Base-by-base conservation (phyloP, 352 stramenopile genomes). In the Globisporangium emineosum region DNA sequence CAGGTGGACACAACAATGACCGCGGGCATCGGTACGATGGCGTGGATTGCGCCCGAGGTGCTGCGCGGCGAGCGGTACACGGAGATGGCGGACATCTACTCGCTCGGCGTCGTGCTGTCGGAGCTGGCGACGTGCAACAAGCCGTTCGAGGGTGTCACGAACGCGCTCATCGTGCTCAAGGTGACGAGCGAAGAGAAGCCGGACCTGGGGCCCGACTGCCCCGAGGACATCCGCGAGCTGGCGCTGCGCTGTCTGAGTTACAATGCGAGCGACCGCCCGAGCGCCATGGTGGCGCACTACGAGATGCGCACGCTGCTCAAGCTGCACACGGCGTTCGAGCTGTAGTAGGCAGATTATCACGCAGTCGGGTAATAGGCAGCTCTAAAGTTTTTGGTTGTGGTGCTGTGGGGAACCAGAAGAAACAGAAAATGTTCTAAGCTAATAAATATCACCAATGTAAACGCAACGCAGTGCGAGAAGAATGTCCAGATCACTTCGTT, bases 41-140 rank as follows among this genome's bases (percentile, higher is more conserved):
- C 86, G 40, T 94, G 83, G 83, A 92, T 94, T 66, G 82, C 86
- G 2, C 86, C 86, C 0, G 83, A 94, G 63, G 79, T 94, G 51
- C 63, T 94, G 53, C 77, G 84, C 0, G 82, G 86, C 12, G 86
- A 92, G 61, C 79, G 83, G n/a, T 94, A 93, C 72, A 95, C 79
- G 4, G 86, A 95, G 64, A 90, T 81, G 73, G 85, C 86, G 4
- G 86, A 95, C 65, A 90, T 95, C 32, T 95, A 95, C 71, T 95
- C 86, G 49, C 92, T 95, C 56, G 86, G 86, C 21, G 83, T 93
- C 10, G 76, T 95, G 19, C 61, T 95, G 52, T 86, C 81, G 3
- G 86, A 94, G 72, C 57, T 94, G 37, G 72, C 77, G 23, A 93
- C 81, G 47, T 87, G 78, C 56, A 62, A 69, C 33, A 83, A 87